Evolutionary conservation across 805 yeast genomes (phyloP), one percentile per base, ranked within the genome.

Genomic region (Metschnikowia rubicola): DNA sequence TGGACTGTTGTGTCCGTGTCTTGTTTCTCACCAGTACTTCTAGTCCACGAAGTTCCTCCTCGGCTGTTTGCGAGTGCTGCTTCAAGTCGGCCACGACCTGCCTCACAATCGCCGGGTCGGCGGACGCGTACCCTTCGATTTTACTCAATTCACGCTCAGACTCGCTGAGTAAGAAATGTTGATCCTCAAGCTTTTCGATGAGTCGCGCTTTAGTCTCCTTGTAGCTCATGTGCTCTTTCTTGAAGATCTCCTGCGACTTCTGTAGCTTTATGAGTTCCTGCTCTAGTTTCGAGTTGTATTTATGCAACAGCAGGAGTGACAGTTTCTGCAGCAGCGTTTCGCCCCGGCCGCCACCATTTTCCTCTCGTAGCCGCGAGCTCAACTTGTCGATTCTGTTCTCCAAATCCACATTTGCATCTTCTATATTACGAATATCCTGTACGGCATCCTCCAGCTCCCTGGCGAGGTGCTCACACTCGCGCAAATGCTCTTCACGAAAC

Each of bases 401-500:
- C 26, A 61, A 21, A 4, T 45, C 49, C 10, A 36, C 41, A 17
- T 60, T 63, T 13, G 58, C 60, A 10, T 53, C 47, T 34, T 65
- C 62, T 11, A 57, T 51, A 39, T 73, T 70, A 43, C 73, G 68
- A 28, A 65, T 55, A 15, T 55, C 59, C 35, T 74, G 76, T 15
- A 80, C 64, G 41, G 77, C 66, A 10, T 70, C 60, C 43, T 83
- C 86, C 50, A 82, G 78, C 38, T 73, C 70, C 7, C 74, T 67
- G 29, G 84, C 79, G 26, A 86, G 68, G 26, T 77, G 78, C 51
- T 83, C 88, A 58, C 86, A 83, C 54, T 85, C 90, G 21, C 72
- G 75, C 62, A 83, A 77, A 49, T 86, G 82, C 53, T 83, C 88
- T 56, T 88, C 95, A 54, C 96, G 75, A 59, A 86, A 89, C 47